Conservation (phyloP, 495 filamentous ascomycete genomes). For the Penicillium atrosanguineum region DNA sequence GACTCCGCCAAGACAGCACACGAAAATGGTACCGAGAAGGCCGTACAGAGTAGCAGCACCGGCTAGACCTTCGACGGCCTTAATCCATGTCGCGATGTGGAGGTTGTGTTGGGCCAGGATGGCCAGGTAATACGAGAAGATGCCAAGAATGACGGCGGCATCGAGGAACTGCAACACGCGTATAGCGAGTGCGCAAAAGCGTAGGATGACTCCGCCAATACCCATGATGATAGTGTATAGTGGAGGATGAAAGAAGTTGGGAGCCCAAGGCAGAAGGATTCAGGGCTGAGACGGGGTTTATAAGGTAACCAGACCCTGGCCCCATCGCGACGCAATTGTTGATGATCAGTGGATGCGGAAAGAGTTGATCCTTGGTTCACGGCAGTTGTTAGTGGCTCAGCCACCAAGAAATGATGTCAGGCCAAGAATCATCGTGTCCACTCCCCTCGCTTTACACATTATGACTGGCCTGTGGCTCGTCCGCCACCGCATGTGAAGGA, state of each 20-base stretch:
- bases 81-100: conserved; percentile 59
- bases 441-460: conserved; percentile 5
- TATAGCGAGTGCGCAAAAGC: conserved; percentile 59
- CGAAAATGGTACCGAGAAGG: conserved; percentile 64
- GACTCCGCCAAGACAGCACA: conserved; percentile 76
- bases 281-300: conserved; percentile 10
- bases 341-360: conserved; percentile 27
- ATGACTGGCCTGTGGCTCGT: not conserved
- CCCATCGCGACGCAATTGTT: conserved; percentile 17
- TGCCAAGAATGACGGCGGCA: conserved; percentile 68
- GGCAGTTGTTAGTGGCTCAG: conserved; percentile 17
- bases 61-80: conserved; percentile 79
- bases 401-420: conserved; percentile 9
- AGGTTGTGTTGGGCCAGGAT: conserved; percentile 56
- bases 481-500: conserved; percentile 7
- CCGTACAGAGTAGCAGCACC: conserved; percentile 72
- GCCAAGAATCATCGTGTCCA: not conserved
- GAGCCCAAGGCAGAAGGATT: conserved; percentile 28
- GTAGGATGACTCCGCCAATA: conserved; percentile 57
- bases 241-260: conserved; percentile 3
- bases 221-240: conserved; percentile 32
- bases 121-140: conserved; percentile 64
- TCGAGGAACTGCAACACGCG: conserved; percentile 70
- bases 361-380: conserved; percentile 9
- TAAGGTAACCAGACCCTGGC: conserved; percentile 5